phyloP scores from a whole-genome alignment of 805 yeast genomes.

The Candida railenensis region DNA sequence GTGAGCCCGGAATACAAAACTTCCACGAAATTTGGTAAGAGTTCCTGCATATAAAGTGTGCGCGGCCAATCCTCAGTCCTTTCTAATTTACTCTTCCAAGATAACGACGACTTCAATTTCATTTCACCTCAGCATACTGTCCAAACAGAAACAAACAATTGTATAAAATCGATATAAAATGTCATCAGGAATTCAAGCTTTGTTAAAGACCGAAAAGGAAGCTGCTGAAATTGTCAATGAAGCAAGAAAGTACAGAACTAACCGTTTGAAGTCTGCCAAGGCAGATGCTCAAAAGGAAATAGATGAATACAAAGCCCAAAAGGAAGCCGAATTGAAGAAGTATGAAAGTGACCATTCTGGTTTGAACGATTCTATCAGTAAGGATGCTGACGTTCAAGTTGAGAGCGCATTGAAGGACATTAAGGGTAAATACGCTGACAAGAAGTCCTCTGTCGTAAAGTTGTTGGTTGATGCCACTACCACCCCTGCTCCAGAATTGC shows the following conservation, averaged over 20 bases:
- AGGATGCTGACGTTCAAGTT: constrained; percentile 74
- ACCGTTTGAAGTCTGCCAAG: constrained; percentile 90
- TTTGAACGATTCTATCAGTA: constrained; percentile 71
- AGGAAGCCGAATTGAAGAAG: constrained; percentile 76
- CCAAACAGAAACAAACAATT: too few species aligned
- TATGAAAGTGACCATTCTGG: constrained; percentile 74
- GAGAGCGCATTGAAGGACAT: constrained; percentile 69
- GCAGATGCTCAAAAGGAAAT: constrained; percentile 90
- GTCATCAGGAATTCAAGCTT: constrained; percentile 61
- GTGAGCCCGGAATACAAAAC: background rate
- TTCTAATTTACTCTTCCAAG: background rate
- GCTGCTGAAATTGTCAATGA: constrained; percentile 95
- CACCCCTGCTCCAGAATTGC: constrained; percentile 78
- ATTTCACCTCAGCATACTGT: background rate
- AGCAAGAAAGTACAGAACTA: constrained; percentile 88
- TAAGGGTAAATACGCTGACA: constrained; percentile 58
- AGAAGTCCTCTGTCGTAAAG: constrained; percentile 67
- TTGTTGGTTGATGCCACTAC: constrained; percentile 77
- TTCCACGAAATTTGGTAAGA: background rate
- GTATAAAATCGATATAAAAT: background rate
- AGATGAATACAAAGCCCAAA: constrained; percentile 76
- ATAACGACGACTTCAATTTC: background rate
- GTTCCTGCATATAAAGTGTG: background rate
- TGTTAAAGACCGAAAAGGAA: constrained; percentile 87
- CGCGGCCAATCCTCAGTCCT: background rate